phyloP scores from a whole-genome alignment of 73 alveolate genomes.

The Stentor coeruleus region DNA sequence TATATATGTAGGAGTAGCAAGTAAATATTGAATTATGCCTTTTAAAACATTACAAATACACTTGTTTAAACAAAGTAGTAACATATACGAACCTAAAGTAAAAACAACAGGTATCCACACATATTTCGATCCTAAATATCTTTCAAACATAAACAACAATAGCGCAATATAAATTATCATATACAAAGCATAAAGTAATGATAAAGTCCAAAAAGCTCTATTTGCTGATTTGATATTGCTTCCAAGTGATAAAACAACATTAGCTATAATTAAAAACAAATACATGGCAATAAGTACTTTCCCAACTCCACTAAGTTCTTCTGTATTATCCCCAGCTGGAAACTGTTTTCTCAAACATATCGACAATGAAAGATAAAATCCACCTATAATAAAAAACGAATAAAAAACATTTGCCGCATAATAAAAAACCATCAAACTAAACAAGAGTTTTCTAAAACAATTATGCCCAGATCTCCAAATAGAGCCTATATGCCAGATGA shows the following conservation, averaged over 20 bases:
- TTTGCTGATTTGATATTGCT: background rate
- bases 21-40: background rate
- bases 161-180: background rate
- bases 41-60: background rate
- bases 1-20: background rate
- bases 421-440: background rate
- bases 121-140: background rate
- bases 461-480: background rate
- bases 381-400: background rate
- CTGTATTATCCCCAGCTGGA: background rate
- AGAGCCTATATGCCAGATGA: background rate
- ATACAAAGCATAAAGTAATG: background rate
- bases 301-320: background rate
- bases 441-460: background rate
- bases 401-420: background rate
- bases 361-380: background rate
- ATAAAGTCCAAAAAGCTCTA: background rate
- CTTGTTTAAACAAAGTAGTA: too few species aligned
- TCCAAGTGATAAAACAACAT: background rate
- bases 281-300: too few species aligned
- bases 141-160: background rate
- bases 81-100: background rate
- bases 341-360: background rate
- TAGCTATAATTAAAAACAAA: background rate
- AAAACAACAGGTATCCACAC: background rate